Percentiles rank a stretch among this genome's conserved stretches.
Conservation (phyloP, 2,329 filamentous ascomycete species). For the Gyromitra esculenta region DNA sequence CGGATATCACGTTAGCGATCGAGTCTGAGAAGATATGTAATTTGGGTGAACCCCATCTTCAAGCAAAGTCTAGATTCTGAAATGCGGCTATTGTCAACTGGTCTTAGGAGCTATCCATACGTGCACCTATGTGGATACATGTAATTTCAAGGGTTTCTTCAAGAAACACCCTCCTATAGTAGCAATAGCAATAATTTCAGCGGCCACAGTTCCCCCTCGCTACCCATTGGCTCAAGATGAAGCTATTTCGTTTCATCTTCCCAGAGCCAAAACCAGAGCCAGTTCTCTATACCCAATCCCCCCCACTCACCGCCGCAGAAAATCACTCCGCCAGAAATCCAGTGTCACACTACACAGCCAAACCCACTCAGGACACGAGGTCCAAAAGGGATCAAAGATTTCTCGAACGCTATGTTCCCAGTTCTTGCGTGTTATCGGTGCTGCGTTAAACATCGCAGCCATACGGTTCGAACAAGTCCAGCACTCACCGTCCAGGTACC, state of each 20-base stretch:
- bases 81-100: not conserved
- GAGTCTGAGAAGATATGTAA: not conserved
- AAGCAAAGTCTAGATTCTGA: not conserved
- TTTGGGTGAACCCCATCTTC: not conserved
- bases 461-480: not conserved
- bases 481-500: not conserved
- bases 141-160: too few relatives aligned
- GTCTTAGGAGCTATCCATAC: not conserved
- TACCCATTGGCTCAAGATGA: too few relatives aligned
- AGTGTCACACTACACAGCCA: slow-evolving; percentile 1
- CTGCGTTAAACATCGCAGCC: not conserved
- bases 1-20: not conserved
- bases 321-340: not conserved
- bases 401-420: slow-evolving; percentile 1
- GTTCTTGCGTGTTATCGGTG: not conserved
- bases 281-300: not conserved
- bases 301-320: not conserved
- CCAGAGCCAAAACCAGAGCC: too few relatives aligned
- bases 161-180: not conserved
- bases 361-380: not conserved
- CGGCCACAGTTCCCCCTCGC: not conserved
- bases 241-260: too few relatives aligned
- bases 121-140: too few relatives aligned
- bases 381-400: not conserved
- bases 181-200: not conserved